Conservation (phyloP, 2,329 filamentous ascomycete species). For the Eutypella sp. region DNA sequence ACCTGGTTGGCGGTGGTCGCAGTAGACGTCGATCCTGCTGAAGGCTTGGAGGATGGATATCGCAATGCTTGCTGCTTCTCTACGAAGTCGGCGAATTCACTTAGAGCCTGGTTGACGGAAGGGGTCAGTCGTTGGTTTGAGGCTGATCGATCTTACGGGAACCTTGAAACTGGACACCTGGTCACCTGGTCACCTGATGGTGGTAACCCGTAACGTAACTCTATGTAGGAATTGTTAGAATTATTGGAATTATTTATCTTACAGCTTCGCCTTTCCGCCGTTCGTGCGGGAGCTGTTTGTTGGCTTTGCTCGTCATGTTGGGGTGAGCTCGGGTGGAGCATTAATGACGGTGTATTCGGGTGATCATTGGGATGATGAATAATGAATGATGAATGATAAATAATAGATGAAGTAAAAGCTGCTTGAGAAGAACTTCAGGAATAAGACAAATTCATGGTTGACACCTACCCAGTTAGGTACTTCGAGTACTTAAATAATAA, state of each 20-base stretch:
- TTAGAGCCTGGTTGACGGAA: constrained; percentile 57
- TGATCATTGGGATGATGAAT: constrained; percentile 16
- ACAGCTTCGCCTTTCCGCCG: constrained; percentile 83
- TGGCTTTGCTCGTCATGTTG: constrained; percentile 48
- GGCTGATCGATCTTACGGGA: no score
- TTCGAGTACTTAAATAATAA: neutral
- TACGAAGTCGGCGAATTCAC: constrained; percentile 96
- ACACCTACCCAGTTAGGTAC: neutral
- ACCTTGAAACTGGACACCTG: no score
- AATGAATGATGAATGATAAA: neutral
- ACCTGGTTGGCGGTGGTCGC: constrained; percentile 52
- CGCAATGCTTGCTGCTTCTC: constrained; percentile 83
- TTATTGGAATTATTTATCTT: no score
- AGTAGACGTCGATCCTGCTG: constrained; percentile 23
- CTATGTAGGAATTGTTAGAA: no score
- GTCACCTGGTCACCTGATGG: no score
- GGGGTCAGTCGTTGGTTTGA: constrained; percentile 2
- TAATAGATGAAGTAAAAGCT: neutral
- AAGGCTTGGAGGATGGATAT: constrained; percentile 42
- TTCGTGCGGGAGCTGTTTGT: constrained; percentile 67
- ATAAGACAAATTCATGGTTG: neutral
- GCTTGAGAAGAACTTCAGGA: neutral
- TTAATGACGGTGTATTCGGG: constrained; percentile 18
- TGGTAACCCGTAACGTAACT: no score
- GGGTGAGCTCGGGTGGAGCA: constrained; percentile 5